Evolutionary conservation across 192 early-diverging fungal species (phyloP).

Genomic region (Phlyctochytrium bullatum): DNA sequence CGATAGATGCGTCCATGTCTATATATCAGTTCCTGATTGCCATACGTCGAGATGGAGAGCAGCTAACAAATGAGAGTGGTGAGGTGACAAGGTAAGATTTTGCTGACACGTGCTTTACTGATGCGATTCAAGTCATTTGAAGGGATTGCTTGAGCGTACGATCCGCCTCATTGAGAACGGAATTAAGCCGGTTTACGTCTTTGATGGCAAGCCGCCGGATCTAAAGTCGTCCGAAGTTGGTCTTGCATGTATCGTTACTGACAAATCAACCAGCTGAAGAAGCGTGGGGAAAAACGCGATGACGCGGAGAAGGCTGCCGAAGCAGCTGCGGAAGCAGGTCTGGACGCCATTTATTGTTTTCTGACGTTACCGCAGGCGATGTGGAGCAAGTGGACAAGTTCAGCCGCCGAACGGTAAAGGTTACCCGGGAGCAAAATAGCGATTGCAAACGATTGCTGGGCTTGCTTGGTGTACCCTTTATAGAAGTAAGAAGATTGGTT

Average conservation of each 20-base stretch:
- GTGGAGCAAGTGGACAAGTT: constrained; percentile 83
- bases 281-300: constrained; percentile 44
- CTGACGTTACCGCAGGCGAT: constrained; percentile 44
- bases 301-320: constrained; percentile 46
- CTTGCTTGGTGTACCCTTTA: constrained; percentile 91
- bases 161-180: constrained; percentile 96
- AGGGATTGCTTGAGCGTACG: constrained; percentile 96
- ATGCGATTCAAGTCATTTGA: constrained; percentile 70
- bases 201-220: constrained; percentile 95
- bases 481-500: constrained; percentile 53
- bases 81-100: constrained; percentile 79
- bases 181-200: constrained; percentile 95
- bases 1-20: constrained; percentile 96
- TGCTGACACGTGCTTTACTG: background rate
- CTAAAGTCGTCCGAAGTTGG: constrained; percentile 87
- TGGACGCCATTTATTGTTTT: background rate
- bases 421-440: constrained; percentile 89
- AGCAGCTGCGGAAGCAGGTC: constrained; percentile 48
- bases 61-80: constrained; percentile 83
- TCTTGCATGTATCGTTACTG: background rate
- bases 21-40: constrained; percentile 99
- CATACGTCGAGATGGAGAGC: constrained; percentile 86
- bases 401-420: constrained; percentile 81
- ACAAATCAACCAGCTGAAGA: constrained; percentile 33
- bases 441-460: constrained; percentile 85